Evolutionary conservation across 2,329 filamentous ascomycete genomes (phyloP), one percentile per base, ranked within the genome.

Genomic region (Cephalotrichum gorgonifer): DNA sequence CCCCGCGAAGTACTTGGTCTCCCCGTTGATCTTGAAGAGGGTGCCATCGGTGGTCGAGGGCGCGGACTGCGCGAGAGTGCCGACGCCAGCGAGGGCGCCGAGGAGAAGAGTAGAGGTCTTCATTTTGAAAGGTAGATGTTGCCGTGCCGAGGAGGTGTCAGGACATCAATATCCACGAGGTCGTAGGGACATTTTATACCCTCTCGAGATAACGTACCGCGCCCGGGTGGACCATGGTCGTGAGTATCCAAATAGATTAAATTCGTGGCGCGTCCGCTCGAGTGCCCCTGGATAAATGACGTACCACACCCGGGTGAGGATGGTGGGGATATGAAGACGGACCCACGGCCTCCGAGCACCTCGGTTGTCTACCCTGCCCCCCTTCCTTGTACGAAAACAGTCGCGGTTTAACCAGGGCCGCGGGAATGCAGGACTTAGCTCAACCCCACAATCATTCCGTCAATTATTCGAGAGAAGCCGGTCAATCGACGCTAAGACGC

Each of bases 1-100:
- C 23, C 75, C 75, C 7, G 72, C 72, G 52, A 71, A 74, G 60
- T 78, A 75, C 41, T 64, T 59, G 9, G 67, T 65, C 47, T 65
- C 58, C 26, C 71, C 71, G 54, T 74, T 67, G 50, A 75, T 69
- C 20, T 57, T 60, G 55, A 73, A 72, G 2, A 59, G 48, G 20
- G 58, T 57, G n/a, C 64, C 64, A 30, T 50, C 57, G 31, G 55
- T 48, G 6, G 54, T 50, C 12, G 56, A 51, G 39, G 57, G 56
- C 3, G 54, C 53, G 2, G 55, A 57, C 27, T 54, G 41, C 7
- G 39, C 23, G 39, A 41, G 39, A 15, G 17, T 8, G 17, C 28
- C 39, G 12, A 44, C 27, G 27, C 23, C 39, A 11, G 47, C 41
- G 12, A 33, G 39, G 20, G 42, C 14, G n/a, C 23, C 20, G 41